phyloP scores from a whole-genome alignment of 2,329 filamentous ascomycete species.

The Ophiostoma novo-ulmi region DNA sequence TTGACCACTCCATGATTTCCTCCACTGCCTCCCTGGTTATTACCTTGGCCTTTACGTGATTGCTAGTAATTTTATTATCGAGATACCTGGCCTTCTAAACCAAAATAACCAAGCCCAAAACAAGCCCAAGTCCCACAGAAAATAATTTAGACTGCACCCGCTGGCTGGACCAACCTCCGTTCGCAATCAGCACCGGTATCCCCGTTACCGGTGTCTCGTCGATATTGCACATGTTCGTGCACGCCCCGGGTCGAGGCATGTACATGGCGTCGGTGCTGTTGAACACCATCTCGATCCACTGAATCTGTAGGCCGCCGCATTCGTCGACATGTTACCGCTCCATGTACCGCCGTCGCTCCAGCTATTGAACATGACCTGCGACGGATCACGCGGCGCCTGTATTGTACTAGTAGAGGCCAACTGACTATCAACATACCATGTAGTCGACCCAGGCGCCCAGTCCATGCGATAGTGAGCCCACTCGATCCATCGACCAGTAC shows the following conservation, averaged over 20 bases:
- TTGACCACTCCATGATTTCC: neutral
- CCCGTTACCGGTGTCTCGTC: neutral
- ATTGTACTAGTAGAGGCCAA: neutral
- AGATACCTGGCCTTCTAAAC: neutral
- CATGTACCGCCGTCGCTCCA: neutral
- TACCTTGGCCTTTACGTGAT: neutral
- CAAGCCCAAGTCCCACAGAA: neutral
- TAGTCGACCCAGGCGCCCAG: neutral
- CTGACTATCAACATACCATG: neutral
- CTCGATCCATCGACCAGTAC: slow-evolving; percentile 20
- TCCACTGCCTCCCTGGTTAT: neutral
- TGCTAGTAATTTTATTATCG: neutral
- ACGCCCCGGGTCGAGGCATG: neutral
- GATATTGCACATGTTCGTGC: neutral
- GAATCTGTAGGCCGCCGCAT: neutral
- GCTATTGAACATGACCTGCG: neutral
- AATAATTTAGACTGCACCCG: neutral
- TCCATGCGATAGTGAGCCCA: neutral
- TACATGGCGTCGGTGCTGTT: neutral
- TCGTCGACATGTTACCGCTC: neutral
- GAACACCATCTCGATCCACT: neutral
- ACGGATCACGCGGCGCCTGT: neutral
- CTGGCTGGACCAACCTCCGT: neutral
- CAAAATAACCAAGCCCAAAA: neutral
- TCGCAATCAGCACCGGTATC: neutral